phyloP scores from a whole-genome alignment of 2,329 filamentous ascomycete species.

The Cladosporium sp. region DNA sequence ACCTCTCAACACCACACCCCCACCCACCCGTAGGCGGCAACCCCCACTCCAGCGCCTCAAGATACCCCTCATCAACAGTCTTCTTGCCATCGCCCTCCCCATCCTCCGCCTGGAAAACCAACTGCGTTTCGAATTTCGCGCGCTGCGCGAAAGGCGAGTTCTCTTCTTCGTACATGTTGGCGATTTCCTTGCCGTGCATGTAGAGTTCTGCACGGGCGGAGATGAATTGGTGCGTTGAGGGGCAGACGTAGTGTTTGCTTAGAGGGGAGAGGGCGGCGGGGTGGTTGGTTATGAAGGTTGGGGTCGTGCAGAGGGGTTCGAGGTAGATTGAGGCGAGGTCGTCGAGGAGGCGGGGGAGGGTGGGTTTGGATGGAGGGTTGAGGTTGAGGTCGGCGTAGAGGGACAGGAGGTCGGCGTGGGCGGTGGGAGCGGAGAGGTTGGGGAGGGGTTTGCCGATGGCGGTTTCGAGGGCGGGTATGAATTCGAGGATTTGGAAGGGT shows the following conservation, averaged over 20 bases:
- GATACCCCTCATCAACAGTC: conserved; percentile 74
- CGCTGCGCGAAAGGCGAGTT: conserved; percentile 88
- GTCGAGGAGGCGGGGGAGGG: conserved; percentile 74
- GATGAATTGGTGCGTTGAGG: conserved; percentile 59
- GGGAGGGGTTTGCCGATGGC: conserved; percentile 64
- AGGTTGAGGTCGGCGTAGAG: conserved; percentile 57
- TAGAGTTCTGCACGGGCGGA: conserved; percentile 43
- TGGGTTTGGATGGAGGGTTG: conserved; percentile 54
- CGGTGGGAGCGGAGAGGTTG: conserved; percentile 55
- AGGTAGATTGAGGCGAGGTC: conserved; percentile 74
- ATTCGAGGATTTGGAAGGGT: conserved; percentile 53
- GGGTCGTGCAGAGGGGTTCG: conserved; percentile 71
- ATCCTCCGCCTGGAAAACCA: conserved; percentile 41
- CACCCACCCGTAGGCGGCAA: conserved; percentile 95
- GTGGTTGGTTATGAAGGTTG: conserved; percentile 86
- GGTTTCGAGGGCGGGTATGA: conserved; percentile 76
- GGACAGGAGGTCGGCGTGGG: conserved; percentile 56
- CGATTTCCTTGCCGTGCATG: conserved; percentile 70
- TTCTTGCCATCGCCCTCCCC: conserved; percentile 51
- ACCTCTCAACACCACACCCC: conserved; percentile 88
- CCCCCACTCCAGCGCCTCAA: conserved; percentile 82
- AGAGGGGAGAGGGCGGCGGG: conserved; percentile 89
- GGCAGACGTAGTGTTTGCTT: conserved; percentile 79
- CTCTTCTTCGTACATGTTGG: conserved; percentile 98
- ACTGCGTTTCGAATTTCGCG: conserved; percentile 72